These are phyloP conservation scores for Exophiala sp. DNA, from an alignment of 2,329 filamentous ascomycete species.

Conservation along the genomic window DNA sequence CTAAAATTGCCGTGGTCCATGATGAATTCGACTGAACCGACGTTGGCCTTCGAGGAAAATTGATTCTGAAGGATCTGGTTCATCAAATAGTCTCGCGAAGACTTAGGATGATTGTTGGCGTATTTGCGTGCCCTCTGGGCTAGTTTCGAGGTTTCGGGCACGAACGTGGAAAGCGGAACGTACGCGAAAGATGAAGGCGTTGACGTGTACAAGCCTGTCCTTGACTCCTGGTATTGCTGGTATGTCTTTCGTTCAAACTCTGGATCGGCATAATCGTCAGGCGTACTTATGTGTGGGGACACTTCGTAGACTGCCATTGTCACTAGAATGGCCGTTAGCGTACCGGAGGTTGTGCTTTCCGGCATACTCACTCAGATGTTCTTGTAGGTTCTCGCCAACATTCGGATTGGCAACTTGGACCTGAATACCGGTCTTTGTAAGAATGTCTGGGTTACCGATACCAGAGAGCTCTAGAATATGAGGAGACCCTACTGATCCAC, in stretches of 20 bases:
- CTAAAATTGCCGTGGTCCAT: background rate
- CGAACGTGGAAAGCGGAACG: background rate
- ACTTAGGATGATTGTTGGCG: background rate
- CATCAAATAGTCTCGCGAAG: background rate
- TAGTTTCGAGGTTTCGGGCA: background rate
- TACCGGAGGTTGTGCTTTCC: too few relatives aligned
- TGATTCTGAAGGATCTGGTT: background rate
- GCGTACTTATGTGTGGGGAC: background rate
- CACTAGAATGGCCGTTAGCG: background rate
- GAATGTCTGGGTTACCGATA: constrained; percentile 45
- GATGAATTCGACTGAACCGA: background rate
- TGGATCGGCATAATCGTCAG: background rate
- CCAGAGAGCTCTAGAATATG: constrained; percentile 60
- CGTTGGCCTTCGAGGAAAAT: background rate
- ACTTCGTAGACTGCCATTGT: background rate
- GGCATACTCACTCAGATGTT: constrained; percentile 31
- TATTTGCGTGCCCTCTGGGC: background rate
- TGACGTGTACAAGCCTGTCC: background rate
- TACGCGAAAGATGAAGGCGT: background rate
- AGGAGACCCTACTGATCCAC: constrained; percentile 56
- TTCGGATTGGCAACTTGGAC: constrained; percentile 33
- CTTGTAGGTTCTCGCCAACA: constrained; percentile 51
- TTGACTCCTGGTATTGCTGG: background rate
- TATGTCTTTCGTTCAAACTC: background rate
- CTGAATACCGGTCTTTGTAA: constrained; percentile 29